Percentiles rank a stretch among this genome's conserved stretches.
phyloP scores from a whole-genome alignment of 352 stramenopile genomes.

The Phytophthora constricta region DNA sequence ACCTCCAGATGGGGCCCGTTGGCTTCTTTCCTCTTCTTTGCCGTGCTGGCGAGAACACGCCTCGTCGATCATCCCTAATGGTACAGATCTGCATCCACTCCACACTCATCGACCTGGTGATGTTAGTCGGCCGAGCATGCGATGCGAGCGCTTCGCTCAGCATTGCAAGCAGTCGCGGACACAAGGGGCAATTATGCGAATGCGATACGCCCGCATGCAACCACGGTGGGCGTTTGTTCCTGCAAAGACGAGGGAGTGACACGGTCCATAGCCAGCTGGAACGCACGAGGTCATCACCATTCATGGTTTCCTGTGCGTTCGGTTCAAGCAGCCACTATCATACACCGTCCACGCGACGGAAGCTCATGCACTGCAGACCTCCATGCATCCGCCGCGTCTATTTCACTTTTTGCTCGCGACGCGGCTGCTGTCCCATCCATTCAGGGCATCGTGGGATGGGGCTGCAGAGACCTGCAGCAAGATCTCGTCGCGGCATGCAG shows the following conservation, averaged over 20 bases:
- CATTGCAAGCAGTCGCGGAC: too few species aligned
- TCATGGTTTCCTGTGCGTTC: too few species aligned
- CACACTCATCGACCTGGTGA: too few species aligned
- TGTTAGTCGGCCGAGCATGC: too few species aligned
- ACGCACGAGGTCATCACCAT: conserved; percentile 18
- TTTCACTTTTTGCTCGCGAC: conserved; percentile 13
- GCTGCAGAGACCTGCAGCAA: conserved; percentile 15
- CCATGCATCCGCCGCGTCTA: conserved; percentile 23
- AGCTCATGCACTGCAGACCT: neutral
- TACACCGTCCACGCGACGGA: too few species aligned
- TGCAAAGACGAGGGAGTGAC: conserved; percentile 30
- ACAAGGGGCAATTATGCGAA: neutral
- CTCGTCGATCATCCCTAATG: too few species aligned
- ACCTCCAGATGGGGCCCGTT: too few species aligned
- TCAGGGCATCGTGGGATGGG: conserved; percentile 26
- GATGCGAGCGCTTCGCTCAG: too few species aligned
- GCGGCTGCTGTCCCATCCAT: conserved; percentile 26
- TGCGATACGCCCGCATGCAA: neutral
- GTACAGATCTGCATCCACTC: too few species aligned
- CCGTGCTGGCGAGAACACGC: neutral
- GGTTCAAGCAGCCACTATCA: too few species aligned
- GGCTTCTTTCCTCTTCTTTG: neutral
- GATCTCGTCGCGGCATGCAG: neutral
- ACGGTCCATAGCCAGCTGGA: conserved; percentile 31
- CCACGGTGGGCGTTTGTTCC: neutral